Evolutionary conservation across 2,329 filamentous ascomycete species (phyloP), one percentile per base, ranked within the genome.

Genomic region (Scedosporium minutisporum): DNA sequence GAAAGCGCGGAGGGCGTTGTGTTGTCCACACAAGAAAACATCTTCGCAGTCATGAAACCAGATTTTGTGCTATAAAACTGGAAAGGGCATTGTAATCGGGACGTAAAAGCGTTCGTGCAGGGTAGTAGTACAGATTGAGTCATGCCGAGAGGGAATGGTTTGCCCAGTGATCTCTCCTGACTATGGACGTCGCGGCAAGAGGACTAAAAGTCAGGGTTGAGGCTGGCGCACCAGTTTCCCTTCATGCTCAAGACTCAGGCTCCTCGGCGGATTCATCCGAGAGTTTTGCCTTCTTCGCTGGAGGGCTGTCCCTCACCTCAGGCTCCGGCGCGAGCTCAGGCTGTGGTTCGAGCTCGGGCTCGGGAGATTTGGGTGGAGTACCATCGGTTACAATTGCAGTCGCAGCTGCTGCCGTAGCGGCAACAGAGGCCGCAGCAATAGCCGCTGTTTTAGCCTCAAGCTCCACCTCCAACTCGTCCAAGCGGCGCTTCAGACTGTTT

Each of bases 401-500:
- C 6, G 46, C 55, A 5, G 61, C 61, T 14, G 57, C 55, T 14
- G 55, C 61, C 6, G 61, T 48, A 27, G 57, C 55, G 7, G 61
- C 61, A 51, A 41, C 44, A 12, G 55, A 41, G 6, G 57, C 58
- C 4, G 61, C 61, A 25, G 57, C 55, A 27, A 42, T 44, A 9
- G 61, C 41, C 21, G 42, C 55, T 25, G 59, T 61, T 23, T 62
- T 73, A 6, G 69, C 75, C 61, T 77, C 78, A 1, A 82, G 71
- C 71, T 85, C 83, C 44, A 82, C 80, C 71, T 93, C 89, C 53
- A 92, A 78, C 67, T 96, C 90, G 63, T 90, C 88, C n/a, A 96
- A 78, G 60, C 89, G 86, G 60, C 89, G 83, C 76, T 96, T 96
- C 44, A 96, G 80, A 63, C 87, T 89, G 64, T 91, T 90, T 73